A percentile compares a stretch with the other conserved stretches of the same genome.
These are phyloP conservation scores for Aspergillus funiculosus DNA, from an alignment of 495 filamentous ascomycete species.

Conservation along the genomic window DNA sequence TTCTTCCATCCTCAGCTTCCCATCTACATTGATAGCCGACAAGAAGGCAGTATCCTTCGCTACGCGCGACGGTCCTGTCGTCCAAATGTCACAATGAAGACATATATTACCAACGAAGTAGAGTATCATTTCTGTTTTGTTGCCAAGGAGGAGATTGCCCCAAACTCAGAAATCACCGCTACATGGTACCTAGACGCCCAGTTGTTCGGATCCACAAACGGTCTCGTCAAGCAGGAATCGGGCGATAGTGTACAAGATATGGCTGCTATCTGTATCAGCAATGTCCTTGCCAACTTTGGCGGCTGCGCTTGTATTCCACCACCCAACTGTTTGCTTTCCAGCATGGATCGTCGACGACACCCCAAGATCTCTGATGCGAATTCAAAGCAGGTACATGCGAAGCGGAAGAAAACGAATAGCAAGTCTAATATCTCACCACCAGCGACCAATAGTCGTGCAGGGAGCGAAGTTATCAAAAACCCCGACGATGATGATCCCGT, in stretches of 20 bases:
- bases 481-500: conserved; percentile 47
- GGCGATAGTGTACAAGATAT: conserved; percentile 42
- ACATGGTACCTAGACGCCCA: conserved; percentile 59
- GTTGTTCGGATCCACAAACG: conserved; percentile 40
- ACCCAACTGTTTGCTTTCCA: conserved; percentile 60
- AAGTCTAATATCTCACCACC: conserved; percentile 59
- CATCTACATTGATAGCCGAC: conserved; percentile 84
- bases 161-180: conserved; percentile 58
- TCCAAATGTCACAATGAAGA: conserved; percentile 77
- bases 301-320: conserved; percentile 75
- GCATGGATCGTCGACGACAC: conserved; percentile 63
- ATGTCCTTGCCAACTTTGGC: conserved; percentile 76
- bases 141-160: conserved; percentile 63
- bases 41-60: conserved; percentile 74
- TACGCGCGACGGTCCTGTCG: conserved; percentile 84
- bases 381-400: conserved; percentile 36
- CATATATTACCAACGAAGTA: conserved; percentile 64
- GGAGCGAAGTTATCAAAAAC: conserved; percentile 61
- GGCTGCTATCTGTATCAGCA: conserved; percentile 55
- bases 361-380: conserved; percentile 38
- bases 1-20: conserved; percentile 78
- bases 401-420: conserved; percentile 54
- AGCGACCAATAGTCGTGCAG: conserved; percentile 73
- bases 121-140: conserved; percentile 89
- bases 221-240: conserved; percentile 43